Conservation (phyloP, 495 filamentous ascomycete species). For the Penicillium ochrochloron region DNA sequence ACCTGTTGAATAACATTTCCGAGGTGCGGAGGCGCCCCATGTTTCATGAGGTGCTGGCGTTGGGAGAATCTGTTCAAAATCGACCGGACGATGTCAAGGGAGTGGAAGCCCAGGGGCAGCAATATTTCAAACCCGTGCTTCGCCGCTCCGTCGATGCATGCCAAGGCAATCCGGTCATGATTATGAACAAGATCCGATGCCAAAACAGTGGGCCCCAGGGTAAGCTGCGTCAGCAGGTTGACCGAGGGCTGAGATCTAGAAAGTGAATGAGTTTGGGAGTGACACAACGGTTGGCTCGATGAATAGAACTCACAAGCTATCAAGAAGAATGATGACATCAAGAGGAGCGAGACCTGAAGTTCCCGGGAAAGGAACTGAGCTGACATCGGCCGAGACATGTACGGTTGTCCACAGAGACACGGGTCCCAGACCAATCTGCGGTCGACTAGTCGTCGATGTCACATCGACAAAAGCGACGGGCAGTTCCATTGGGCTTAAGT, state of each 20-base stretch:
- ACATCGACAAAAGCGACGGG: constrained; percentile 31
- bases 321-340: constrained; percentile 33
- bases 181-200: constrained; percentile 19
- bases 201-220: constrained; percentile 24
- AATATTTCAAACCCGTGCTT: constrained; percentile 22
- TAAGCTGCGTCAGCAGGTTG: constrained; percentile 21
- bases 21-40: constrained; percentile 1
- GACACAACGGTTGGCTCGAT: background rate
- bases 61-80: constrained; percentile 20
- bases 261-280: constrained; percentile 5
- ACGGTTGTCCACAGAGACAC: constrained; percentile 31
- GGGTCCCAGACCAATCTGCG: constrained; percentile 18
- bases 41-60: constrained; percentile 10
- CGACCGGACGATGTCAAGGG: constrained; percentile 20
- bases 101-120: constrained; percentile 31
- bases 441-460: constrained; percentile 15
- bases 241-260: constrained; percentile 22
- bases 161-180: constrained; percentile 28
- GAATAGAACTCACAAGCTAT: constrained; percentile 24
- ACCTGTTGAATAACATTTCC: constrained; percentile 19
- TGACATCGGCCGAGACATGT: constrained; percentile 32
- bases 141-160: constrained; percentile 17
- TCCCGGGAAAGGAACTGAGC: constrained; percentile 19
- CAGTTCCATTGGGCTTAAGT: constrained; percentile 23
- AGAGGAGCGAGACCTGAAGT: constrained; percentile 25